Percentiles rank a stretch among this genome's conserved stretches.
Evolutionary conservation across 768 basidiomycete genomes (phyloP).

Genomic region (Pluteus cervinus): DNA sequence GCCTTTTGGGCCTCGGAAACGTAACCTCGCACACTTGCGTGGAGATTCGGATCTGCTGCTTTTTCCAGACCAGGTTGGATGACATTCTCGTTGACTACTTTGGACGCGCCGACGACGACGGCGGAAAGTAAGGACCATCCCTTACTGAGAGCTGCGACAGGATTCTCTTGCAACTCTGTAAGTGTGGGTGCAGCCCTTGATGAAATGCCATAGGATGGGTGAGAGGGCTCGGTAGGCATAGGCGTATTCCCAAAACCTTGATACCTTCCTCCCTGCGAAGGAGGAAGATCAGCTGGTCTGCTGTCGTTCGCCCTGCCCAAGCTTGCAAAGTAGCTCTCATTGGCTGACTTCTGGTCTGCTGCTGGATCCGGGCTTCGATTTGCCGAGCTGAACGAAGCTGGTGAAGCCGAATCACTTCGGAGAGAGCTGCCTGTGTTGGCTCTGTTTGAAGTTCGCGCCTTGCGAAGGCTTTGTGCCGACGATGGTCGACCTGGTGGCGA

Average conservation of each 20-base stretch:
- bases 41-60: conserved; percentile 75
- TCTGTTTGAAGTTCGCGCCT: conserved; percentile 72
- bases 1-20: conserved; percentile 61
- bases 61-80: conserved; percentile 86
- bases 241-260: conserved; percentile 89
- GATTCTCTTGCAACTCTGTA: conserved; percentile 81
- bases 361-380: conserved; percentile 37
- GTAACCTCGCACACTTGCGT: conserved; percentile 69
- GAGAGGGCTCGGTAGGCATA: conserved; percentile 45
- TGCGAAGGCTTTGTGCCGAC: conserved; percentile 79
- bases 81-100: conserved; percentile 77
- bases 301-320: conserved; percentile 79
- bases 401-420: conserved; percentile 53
- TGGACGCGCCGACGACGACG: conserved; percentile 73
- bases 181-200: conserved; percentile 77
- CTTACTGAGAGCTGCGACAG: conserved; percentile 79
- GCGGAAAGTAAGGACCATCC: conserved; percentile 96
- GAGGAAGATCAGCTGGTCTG: conserved; percentile 76
- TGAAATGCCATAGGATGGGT: conserved; percentile 69
- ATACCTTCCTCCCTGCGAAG: conserved; percentile 91
- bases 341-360: conserved; percentile 64
- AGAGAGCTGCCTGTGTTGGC: conserved; percentile 37
- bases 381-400: conserved; percentile 36
- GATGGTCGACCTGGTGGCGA: conserved; percentile 43
- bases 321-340: conserved; percentile 82